Percentiles rank a stretch among this genome's conserved stretches.
Evolutionary conservation across 352 stramenopile species (phyloP).

Genomic region (Pythium insidiosum): DNA sequence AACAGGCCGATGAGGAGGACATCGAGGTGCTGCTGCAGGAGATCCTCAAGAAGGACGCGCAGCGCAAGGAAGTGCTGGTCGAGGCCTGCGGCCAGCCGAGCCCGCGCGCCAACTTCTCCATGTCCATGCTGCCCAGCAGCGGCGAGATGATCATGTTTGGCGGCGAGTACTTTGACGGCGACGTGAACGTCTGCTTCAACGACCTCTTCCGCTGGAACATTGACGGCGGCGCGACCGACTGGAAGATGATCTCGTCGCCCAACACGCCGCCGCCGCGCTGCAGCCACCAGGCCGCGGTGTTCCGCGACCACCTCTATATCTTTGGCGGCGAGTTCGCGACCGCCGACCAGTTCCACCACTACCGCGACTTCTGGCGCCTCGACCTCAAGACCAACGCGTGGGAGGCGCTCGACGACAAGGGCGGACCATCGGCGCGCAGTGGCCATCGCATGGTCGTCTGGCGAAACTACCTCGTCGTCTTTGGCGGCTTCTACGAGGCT

Average conservation of each 20-base stretch:
- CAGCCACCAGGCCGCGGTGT: conserved; percentile 93
- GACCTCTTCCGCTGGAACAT: conserved; percentile 94
- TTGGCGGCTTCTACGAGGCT: conserved; percentile 97
- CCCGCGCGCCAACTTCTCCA: conserved; percentile 72
- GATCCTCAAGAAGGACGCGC: conserved; percentile 72
- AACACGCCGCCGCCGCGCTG: conserved; percentile 89
- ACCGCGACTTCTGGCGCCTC: conserved; percentile 89
- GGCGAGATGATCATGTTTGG: conserved; percentile 92
- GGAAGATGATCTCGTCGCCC: conserved; percentile 85
- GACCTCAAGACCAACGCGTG: conserved; percentile 93
- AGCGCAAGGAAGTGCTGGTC: conserved; percentile 54
- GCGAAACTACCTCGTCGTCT: conserved; percentile 95
- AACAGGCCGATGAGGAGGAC: conserved; percentile 69
- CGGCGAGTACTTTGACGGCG: conserved; percentile 97
- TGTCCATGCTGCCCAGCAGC: conserved; percentile 55
- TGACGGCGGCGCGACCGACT: conserved; percentile 51
- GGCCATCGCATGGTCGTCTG: conserved; percentile 93
- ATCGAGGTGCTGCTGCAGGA: conserved; percentile 77
- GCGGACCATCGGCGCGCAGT: conserved; percentile 69
- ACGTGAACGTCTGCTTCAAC: conserved; percentile 95
- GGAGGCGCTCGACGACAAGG: conserved; percentile 87
- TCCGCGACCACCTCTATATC: conserved; percentile 94
- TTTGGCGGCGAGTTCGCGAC: conserved; percentile 97
- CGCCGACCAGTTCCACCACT: conserved; percentile 97
- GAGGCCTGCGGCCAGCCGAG: conserved; percentile 43